Base-by-base conservation (phyloP, 2,329 filamentous ascomycete species). In the Aspergillus brunneoviolaceus region DNA sequence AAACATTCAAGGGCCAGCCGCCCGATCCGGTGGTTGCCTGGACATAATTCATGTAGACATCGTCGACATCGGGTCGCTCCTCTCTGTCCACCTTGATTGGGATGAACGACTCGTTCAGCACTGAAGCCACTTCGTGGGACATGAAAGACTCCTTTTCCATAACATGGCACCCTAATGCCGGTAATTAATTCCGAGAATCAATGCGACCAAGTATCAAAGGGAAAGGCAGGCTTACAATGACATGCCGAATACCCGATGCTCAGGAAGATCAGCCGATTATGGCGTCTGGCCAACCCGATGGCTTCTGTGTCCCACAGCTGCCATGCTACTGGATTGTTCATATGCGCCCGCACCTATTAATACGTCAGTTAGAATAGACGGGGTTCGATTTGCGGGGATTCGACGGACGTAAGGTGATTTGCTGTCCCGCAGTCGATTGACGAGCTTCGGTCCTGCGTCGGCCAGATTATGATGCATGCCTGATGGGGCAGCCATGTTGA, bases 11-110 rank as follows among this genome's bases (percentile, higher is more conserved):
- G 1, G 95, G 95, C 93, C 95, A 98, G 45, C 95, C 95, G 10
- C 92, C 94, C 1, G 86, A 89, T 21, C 90, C 92, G 60, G 90
- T 96, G 11, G 95, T 94, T 1, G 94, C 94, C 74, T 97, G 92
- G 47, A 96, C 89, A 75, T 96, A 99, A 79, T 96, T 96, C 92
- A 97, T 97, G 76, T 98, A 98, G 65, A 98, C 93, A 63, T 90
- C 88, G 72, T 99, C 95, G 65, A 98, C 87, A 72, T 98, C 93
- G 9, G 94, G 94, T 27, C 94, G 87, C 77, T 96, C 92, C 77
- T 99, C 95, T 61, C 93, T 87, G 76, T 99, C 95, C 70, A 98
- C 86, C 69, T 97, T 90, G 74, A 98, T 87, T 4, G 95, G 94
- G 49, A 99, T 87, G 75, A 98, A 99, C 59, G 87, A 85, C 62